phyloP scores from a whole-genome alignment of 345 rosid genomes.

The Balakata baccata region DNA sequence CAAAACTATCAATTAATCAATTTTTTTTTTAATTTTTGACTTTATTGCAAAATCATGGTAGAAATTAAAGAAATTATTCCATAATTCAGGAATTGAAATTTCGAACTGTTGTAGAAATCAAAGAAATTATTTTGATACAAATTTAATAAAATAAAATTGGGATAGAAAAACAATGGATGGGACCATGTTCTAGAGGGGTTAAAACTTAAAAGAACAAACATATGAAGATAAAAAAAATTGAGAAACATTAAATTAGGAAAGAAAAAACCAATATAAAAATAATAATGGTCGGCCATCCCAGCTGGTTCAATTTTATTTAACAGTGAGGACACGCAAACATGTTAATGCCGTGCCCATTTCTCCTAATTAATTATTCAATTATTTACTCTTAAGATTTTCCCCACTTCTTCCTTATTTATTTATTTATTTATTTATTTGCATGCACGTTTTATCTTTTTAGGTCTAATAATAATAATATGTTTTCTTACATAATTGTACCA shows the following conservation, averaged over 20 bases:
- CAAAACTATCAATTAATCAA: too few relatives aligned
- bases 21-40: too few relatives aligned
- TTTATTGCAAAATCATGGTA: too few relatives aligned
- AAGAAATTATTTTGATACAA: too few relatives aligned
- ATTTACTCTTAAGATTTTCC: background rate
- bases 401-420: background rate
- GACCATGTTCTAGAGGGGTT: background rate
- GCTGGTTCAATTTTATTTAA: background rate
- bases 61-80: too few relatives aligned
- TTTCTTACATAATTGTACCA: too few relatives aligned
- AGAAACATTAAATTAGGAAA: background rate
- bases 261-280: background rate
- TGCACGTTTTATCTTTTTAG: background rate
- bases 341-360: background rate
- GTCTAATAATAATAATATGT: too few relatives aligned
- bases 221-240: background rate
- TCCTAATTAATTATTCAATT: background rate
- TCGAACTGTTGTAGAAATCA: too few relatives aligned
- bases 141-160: too few relatives aligned
- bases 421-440: background rate
- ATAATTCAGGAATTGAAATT: too few relatives aligned
- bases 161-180: too few relatives aligned
- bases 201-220: background rate
- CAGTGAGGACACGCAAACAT: background rate
- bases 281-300: slow-evolving; percentile 5